These are phyloP conservation scores for Metschnikowia proteae DNA, from an alignment of 805 yeast species.

Conservation along the genomic window DNA sequence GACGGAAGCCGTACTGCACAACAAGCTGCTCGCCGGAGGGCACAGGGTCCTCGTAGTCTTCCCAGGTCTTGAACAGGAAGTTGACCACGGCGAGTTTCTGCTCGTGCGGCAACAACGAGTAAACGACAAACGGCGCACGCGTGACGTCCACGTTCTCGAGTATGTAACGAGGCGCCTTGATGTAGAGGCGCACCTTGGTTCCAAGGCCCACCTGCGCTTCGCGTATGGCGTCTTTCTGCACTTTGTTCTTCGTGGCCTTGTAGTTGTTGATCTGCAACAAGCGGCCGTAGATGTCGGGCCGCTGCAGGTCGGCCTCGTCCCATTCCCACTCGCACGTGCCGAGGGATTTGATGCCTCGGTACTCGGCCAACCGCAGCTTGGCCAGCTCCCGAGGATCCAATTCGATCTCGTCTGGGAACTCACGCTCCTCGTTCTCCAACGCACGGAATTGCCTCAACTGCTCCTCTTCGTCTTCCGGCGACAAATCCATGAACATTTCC, in stretches of 20 bases:
- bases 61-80: constrained; percentile 82
- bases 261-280: constrained; percentile 71
- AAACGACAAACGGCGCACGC: constrained; percentile 55
- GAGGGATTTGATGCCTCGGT: constrained; percentile 83
- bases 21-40: constrained; percentile 77
- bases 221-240: constrained; percentile 54
- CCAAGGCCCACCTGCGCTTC: constrained; percentile 52
- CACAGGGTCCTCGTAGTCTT: constrained; percentile 80
- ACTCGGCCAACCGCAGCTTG: constrained; percentile 66
- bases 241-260: constrained; percentile 68
- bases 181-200: constrained; percentile 52
- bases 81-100: constrained; percentile 81
- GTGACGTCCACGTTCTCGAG: constrained; percentile 42
- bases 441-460: constrained; percentile 68
- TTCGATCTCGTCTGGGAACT: constrained; percentile 95
- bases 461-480: constrained; percentile 78
- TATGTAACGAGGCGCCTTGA: constrained; percentile 53
- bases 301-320: constrained; percentile 71
- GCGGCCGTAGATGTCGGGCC: constrained; percentile 76
- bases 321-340: constrained; percentile 82
- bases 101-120: constrained; percentile 78
- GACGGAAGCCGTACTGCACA: constrained; percentile 91
- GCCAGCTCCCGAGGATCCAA: constrained; percentile 73
- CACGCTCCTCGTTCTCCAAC: constrained; percentile 75
- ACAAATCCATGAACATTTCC: constrained; percentile 67